Conservation (phyloP, 352 stramenopile species). For the Peronospora farinosa region DNA sequence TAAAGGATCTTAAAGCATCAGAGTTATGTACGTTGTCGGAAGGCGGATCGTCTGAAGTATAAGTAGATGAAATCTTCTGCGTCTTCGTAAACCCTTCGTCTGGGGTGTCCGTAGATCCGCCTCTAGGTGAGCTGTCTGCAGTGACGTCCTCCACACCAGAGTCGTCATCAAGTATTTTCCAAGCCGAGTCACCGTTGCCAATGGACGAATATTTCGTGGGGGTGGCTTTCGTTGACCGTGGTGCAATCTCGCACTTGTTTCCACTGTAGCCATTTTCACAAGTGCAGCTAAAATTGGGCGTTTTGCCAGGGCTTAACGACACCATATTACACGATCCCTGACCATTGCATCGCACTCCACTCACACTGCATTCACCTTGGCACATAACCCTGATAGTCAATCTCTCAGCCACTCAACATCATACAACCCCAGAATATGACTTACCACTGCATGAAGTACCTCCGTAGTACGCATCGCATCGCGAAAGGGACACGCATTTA, state of each 20-base stretch:
- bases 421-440: slow-evolving; percentile 2
- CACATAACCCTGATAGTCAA: background rate
- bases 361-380: slow-evolving; percentile 40
- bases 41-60: slow-evolving; percentile 4
- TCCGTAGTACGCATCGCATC: slow-evolving; percentile 67
- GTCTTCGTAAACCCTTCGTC: background rate
- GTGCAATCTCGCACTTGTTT: slow-evolving; percentile 35
- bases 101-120: background rate
- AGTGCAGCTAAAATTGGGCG: slow-evolving; percentile 49
- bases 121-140: background rate
- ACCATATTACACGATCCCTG: slow-evolving; percentile 61
- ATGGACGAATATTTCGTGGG: slow-evolving; percentile 11
- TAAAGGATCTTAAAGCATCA: slow-evolving; percentile 8
- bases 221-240: background rate
- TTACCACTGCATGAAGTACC: slow-evolving; percentile 48
- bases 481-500: slow-evolving; percentile 74
- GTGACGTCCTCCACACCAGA: background rate
- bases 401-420: background rate
- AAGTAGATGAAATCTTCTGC: background rate
- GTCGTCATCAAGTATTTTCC: background rate
- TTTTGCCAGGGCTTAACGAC: slow-evolving; percentile 23
- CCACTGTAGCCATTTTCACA: slow-evolving; percentile 72
- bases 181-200: slow-evolving; percentile 9
- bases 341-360: slow-evolving; percentile 68
- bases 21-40: slow-evolving; percentile 3